Evolutionary conservation across 164 flowering plant species (phyloP).

Genomic region (Vitis rotundifolia): DNA sequence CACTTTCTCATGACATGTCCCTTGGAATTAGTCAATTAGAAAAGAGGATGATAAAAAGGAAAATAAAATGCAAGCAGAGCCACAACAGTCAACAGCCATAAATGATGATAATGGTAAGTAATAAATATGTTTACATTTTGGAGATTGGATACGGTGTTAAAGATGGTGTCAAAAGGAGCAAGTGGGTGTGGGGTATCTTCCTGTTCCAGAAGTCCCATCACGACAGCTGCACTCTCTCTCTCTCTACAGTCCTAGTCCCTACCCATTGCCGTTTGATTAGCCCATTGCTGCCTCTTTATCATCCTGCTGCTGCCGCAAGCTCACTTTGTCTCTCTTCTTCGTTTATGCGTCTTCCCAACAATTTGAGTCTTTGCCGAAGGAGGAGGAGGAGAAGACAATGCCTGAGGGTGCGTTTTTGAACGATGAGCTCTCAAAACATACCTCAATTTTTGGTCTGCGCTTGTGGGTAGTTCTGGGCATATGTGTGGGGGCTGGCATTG

Average conservation of each 20-base stretch:
- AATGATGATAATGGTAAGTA: too few species aligned
- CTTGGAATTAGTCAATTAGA: too few species aligned
- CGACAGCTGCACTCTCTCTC: conserved; percentile 17
- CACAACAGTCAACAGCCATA: not conserved
- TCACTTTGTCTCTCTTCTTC: not conserved
- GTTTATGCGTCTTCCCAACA: not conserved
- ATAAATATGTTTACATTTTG: not conserved
- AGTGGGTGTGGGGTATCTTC: not conserved
- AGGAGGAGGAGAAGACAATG: conserved; percentile 29
- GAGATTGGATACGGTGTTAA: not conserved
- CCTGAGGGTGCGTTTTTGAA: conserved; percentile 47
- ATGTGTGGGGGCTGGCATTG: conserved; percentile 70
- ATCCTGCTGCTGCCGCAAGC: too few species aligned
- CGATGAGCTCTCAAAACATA: conserved; percentile 61
- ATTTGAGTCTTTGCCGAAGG: not conserved
- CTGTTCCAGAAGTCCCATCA: conserved; percentile 20
- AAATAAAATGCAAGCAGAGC: too few species aligned
- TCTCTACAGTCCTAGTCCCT: not conserved
- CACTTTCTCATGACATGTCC: too few species aligned
- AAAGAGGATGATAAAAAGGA: too few species aligned
- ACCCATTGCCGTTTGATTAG: too few species aligned
- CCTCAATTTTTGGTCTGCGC: conserved; percentile 70
- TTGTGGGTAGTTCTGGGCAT: conserved; percentile 78
- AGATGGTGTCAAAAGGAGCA: not conserved
- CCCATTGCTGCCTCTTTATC: not conserved